phyloP scores from a whole-genome alignment of 2,329 filamentous ascomycete genomes.

The Cytospora leucostoma region DNA sequence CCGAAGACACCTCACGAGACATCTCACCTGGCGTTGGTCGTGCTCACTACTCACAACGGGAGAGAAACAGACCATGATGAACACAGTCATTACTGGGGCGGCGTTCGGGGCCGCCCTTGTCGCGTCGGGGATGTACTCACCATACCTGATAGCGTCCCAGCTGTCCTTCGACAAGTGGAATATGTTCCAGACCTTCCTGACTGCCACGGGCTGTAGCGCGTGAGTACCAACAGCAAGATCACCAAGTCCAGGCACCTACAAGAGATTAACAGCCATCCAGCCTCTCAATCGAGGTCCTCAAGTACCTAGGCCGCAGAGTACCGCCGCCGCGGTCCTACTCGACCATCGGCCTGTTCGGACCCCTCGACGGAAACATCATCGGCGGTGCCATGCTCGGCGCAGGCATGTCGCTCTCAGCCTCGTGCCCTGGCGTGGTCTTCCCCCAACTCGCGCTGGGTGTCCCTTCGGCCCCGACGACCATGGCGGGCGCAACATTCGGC shows the following conservation, averaged over 20 bases:
- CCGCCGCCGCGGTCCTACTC: conserved; percentile 53
- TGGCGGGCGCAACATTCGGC: conserved; percentile 57
- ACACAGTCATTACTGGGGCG: conserved; percentile 51
- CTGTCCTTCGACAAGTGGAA: conserved; percentile 63
- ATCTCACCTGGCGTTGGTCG: too few species aligned
- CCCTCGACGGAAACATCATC: conserved; percentile 65
- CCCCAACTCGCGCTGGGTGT: conserved; percentile 60
- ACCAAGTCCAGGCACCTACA: conserved; percentile 7
- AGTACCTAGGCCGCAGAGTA: conserved; percentile 45
- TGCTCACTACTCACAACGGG: neutral
- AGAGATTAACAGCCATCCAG: conserved; percentile 35
- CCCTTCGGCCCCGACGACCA: conserved; percentile 51
- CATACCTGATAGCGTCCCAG: conserved; percentile 61
- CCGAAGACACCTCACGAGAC: too few species aligned
- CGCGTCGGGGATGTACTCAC: conserved; percentile 61
- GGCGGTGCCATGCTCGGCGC: conserved; percentile 63
- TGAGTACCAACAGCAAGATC: conserved; percentile 41
- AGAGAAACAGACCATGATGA: conserved; percentile 22
- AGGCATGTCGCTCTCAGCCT: conserved; percentile 67
- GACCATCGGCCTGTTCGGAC: conserved; percentile 51
- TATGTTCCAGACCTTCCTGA: conserved; percentile 66
- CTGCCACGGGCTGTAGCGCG: conserved; percentile 63
- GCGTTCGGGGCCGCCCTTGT: conserved; percentile 64
- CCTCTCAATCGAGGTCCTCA: conserved; percentile 47
- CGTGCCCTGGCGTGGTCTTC: conserved; percentile 66